A percentile compares a stretch with the other conserved stretches of the same genome.
Evolutionary conservation across 2,329 filamentous ascomycete species (phyloP).

Genomic region (Ophiocordyceps australis): DNA sequence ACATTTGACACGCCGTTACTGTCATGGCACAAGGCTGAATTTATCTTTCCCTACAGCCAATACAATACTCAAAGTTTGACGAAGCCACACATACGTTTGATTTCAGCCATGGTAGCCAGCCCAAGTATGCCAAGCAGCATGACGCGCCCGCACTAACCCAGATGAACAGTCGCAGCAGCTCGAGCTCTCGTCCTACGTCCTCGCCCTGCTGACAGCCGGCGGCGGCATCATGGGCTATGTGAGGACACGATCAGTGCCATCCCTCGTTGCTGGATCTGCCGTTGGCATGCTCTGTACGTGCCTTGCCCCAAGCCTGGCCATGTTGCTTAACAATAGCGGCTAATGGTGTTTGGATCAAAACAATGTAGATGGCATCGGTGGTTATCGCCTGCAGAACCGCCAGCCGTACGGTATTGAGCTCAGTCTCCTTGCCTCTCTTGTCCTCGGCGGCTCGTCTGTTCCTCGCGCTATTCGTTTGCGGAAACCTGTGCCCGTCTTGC

Average conservation of each 20-base stretch:
- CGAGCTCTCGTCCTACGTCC: constrained; percentile 50
- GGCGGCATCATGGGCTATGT: constrained; percentile 80
- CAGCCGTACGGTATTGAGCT: constrained; percentile 75
- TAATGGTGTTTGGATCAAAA: neutral
- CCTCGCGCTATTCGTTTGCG: constrained; percentile 67
- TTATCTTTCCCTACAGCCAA: too few species aligned
- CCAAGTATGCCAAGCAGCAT: neutral
- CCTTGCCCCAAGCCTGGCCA: neutral
- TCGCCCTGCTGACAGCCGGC: constrained; percentile 66
- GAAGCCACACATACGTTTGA: too few species aligned
- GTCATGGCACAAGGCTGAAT: too few species aligned
- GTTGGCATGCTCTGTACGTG: constrained; percentile 52
- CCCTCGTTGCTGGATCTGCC: constrained; percentile 64
- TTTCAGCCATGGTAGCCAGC: neutral
- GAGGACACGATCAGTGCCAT: constrained; percentile 71
- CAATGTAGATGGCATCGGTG: constrained; percentile 55
- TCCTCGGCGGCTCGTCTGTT: constrained; percentile 70
- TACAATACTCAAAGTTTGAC: too few species aligned
- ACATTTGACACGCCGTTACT: too few species aligned
- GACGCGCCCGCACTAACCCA: neutral
- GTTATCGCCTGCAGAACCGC: constrained; percentile 57
- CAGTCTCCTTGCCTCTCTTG: constrained; percentile 69
- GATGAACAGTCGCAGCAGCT: constrained; percentile 6
- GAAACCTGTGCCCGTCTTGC: constrained; percentile 68
- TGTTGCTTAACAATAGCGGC: neutral